A percentile compares a stretch with the other conserved stretches of the same genome.
These are phyloP conservation scores for Thielaviopsis populi DNA, from an alignment of 2,329 filamentous ascomycete genomes.

Conservation along the genomic window DNA sequence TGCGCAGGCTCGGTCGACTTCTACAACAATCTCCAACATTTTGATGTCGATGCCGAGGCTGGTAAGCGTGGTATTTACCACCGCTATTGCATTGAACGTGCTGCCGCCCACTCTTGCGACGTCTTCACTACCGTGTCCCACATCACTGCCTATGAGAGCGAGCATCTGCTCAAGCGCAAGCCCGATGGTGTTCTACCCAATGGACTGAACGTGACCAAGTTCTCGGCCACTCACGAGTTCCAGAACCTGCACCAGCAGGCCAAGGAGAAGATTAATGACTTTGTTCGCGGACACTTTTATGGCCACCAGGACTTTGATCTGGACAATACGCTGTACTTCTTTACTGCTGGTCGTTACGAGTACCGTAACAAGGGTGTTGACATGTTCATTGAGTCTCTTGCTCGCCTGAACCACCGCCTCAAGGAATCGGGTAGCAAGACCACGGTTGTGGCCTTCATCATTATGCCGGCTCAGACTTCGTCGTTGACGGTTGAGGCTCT, in stretches of 20 bases:
- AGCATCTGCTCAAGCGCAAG: conserved; percentile 93
- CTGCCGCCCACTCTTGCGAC: conserved; percentile 78
- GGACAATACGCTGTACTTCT: conserved; percentile 94
- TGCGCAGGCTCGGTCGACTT: conserved; percentile 97
- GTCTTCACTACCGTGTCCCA: conserved; percentile 98
- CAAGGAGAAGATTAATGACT: conserved; percentile 97
- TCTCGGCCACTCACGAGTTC: conserved; percentile 96
- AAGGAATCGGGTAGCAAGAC: conserved; percentile 75
- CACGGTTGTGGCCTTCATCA: conserved; percentile 93
- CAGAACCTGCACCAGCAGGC: conserved; percentile 93
- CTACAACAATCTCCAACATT: conserved; percentile 96
- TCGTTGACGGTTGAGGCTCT: conserved; percentile 90
- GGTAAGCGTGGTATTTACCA: conserved; percentile 98
- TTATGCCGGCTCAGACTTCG: conserved; percentile 94
- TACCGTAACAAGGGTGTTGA: conserved; percentile 98
- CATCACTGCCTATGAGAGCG: conserved; percentile 95
- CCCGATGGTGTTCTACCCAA: conserved; percentile 94
- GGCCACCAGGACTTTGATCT: conserved; percentile 95
- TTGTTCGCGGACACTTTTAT: conserved; percentile 95
- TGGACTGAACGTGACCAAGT: conserved; percentile 95
- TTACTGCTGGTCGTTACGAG: conserved; percentile 92
- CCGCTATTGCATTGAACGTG: conserved; percentile 93
- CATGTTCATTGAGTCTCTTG: conserved; percentile 97
- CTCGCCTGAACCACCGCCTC: conserved; percentile 83
- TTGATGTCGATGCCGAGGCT: conserved; percentile 91